phyloP scores from a whole-genome alignment of 768 basidiomycete genomes.

The Pisolithus marmoratus region DNA sequence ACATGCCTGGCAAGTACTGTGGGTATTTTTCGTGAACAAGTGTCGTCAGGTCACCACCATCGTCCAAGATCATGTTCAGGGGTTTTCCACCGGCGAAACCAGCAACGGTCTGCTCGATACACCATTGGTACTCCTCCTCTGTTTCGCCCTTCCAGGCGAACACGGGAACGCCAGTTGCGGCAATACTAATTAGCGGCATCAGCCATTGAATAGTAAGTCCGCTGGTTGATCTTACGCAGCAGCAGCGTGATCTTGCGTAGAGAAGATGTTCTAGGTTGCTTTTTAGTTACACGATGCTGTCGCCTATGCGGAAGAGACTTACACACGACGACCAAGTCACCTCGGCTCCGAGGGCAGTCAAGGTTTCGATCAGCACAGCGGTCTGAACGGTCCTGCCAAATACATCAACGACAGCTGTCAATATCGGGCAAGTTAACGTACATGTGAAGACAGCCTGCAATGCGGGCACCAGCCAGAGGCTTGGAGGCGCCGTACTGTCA shows the following conservation, averaged over 20 bases:
- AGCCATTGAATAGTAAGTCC: neutral
- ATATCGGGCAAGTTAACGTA: conserved; percentile 31
- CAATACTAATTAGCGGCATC: conserved; percentile 53
- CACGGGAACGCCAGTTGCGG: conserved; percentile 96
- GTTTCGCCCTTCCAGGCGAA: conserved; percentile 99
- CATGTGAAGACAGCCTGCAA: conserved; percentile 99
- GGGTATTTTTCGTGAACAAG: conserved; percentile 97
- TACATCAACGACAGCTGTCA: neutral
- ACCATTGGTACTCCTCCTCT: conserved; percentile 98
- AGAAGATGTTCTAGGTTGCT: conserved; percentile 85
- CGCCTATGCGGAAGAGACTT: conserved; percentile 25
- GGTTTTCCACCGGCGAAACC: conserved; percentile 82
- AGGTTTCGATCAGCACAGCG: conserved; percentile 97
- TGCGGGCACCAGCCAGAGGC: conserved; percentile 91
- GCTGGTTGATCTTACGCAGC: conserved; percentile 62
- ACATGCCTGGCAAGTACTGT: conserved; percentile 70
- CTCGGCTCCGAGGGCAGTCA: conserved; percentile 91
- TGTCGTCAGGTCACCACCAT: conserved; percentile 94
- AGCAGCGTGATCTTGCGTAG: conserved; percentile 99
- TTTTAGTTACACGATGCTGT: neutral
- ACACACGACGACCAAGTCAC: conserved; percentile 99
- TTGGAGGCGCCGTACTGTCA: conserved; percentile 67
- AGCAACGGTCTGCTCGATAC: conserved; percentile 90
- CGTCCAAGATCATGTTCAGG: conserved; percentile 98
- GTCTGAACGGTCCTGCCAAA: conserved; percentile 90